These are phyloP conservation scores for Solanum lignicaule DNA, from an alignment of 257 asterid genomes.

Conservation along the genomic window DNA sequence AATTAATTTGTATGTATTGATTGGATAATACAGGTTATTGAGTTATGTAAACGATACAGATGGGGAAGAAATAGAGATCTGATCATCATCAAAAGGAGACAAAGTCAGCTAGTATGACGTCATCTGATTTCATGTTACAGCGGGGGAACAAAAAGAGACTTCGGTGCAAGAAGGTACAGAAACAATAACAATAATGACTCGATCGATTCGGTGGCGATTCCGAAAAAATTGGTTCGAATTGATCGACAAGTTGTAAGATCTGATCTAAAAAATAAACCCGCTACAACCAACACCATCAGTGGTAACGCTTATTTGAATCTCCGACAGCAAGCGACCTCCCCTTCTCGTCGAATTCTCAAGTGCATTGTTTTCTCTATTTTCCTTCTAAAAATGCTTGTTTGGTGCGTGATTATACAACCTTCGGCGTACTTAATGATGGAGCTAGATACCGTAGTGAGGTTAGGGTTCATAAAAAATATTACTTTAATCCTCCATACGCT, in stretches of 20 bases:
- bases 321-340: constrained; percentile 73
- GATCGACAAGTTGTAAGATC: constrained; percentile 62
- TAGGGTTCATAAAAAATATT: not conserved
- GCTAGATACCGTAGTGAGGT: not conserved
- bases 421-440: no score
- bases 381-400: not conserved
- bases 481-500: no score
- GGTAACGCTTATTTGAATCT: constrained; percentile 44
- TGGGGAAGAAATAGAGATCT: constrained; percentile 62
- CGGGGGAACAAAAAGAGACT: constrained; percentile 81
- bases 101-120: constrained; percentile 37
- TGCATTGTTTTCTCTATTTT: not conserved
- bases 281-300: not conserved
- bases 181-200: constrained; percentile 7
- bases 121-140: constrained; percentile 72
- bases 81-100: constrained; percentile 10
- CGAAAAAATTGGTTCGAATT: constrained; percentile 24
- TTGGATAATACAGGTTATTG: constrained; percentile 2
- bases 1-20: not conserved
- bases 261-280: constrained; percentile 35
- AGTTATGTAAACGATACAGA: constrained; percentile 19
- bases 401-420: not conserved
- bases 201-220: constrained; percentile 34
- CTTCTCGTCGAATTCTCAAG: constrained; percentile 58
- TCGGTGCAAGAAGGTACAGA: constrained; percentile 69